Base-by-base conservation (phyloP, 805 yeast species). In the Hanseniaspora nectarophila region DNA sequence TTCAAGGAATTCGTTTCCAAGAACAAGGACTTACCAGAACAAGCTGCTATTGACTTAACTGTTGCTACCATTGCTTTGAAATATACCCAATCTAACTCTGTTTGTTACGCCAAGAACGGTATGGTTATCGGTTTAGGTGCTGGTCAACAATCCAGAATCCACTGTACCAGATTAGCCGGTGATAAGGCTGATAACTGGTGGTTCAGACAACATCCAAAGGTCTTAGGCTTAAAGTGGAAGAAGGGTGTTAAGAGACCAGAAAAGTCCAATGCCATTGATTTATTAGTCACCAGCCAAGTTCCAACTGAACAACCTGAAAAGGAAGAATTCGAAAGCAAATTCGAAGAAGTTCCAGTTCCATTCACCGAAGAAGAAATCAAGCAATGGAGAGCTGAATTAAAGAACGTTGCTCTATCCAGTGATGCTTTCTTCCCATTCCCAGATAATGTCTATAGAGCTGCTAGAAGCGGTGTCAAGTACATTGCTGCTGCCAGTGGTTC, bases 381-480 rank as follows among this genome's bases (percentile, higher is more conserved):
- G 58, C 95, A 85, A 62, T 92, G 97, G 97, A 70, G 83, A 58
- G 61, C 71, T 56, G 79, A 88, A 72, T 76, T 88, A 68, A 78
- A 73, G 55, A 81, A 85, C 61, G 99, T 92, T 54, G 88, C 97
- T 12, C 75, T 89, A 61, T 83, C 96, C 16, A 88, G 97, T 3
- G 99, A 92, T 67, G 99, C 99, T 28, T 92, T 92, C 80, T 92
- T 92, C 95, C 99, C 99, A 71, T 92, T 92, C 92, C 92, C 97
- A 59, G 99, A 92, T 70, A 92, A 92, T 66, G 95, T 92, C 60
- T 88, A 90, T 80, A 81, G 99, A 70, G 97, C 97, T 58, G 96
- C 81, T 49, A 81, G 85, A 75, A 83, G 95, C 18, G 99, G 99
- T 68, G 99, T 89, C 61, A 87, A 86, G 70, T 92, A 74, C 73